Base-by-base conservation (phyloP, 345 rosid genomes). In the Viola odorata region DNA sequence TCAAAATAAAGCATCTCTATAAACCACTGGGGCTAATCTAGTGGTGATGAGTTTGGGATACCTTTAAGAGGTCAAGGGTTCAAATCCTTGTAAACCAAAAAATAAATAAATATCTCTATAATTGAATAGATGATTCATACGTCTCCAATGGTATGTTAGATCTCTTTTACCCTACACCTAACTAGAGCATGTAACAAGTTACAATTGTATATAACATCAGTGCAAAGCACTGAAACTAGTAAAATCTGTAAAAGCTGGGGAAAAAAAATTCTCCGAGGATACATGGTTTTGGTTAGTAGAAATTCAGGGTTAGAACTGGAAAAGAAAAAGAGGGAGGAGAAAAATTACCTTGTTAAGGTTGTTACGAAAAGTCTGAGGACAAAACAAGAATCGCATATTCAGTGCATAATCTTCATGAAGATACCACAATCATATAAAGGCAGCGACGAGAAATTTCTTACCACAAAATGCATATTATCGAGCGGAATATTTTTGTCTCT, bases 271-370 rank as follows among this genome's bases (percentile, higher is more conserved):
- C 11, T 11, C 39, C 55, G 8, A 16, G 23, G 12, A 41, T 8
- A 36, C 37, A 48, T 0, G 6, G 9, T 16, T 4, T 41, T 5
- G 37, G 44, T 16, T 38, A 49, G 17, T 50, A 49, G 8, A 16
- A 36, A 13, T 11, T 45, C 9, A 42, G 5, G 1, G 11, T 4
- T 5, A 17, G 3, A 58, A 32, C 23, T 3, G 10, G 23, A 32
- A 12, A 0, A 41, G 12, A 39, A 52, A 7, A 64, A 52, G 4
- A 62, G 14, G 32, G 36, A 59, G 41, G 15, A 17, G 14, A 37
- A 38, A 6, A 72, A 66, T 70, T 80, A 94, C 97, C 90, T 94
- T 88, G 72, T 90, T 94, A 45, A 94, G 90, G 78, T 90, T 90
- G 82, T 94, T 88, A 12, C 96, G 95, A 70, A 69, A 94, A 7